Percentiles rank a stretch among this genome's conserved stretches.
phyloP scores from a whole-genome alignment of 306 rosid genomes.

The Herpetospermum pedunculosum region DNA sequence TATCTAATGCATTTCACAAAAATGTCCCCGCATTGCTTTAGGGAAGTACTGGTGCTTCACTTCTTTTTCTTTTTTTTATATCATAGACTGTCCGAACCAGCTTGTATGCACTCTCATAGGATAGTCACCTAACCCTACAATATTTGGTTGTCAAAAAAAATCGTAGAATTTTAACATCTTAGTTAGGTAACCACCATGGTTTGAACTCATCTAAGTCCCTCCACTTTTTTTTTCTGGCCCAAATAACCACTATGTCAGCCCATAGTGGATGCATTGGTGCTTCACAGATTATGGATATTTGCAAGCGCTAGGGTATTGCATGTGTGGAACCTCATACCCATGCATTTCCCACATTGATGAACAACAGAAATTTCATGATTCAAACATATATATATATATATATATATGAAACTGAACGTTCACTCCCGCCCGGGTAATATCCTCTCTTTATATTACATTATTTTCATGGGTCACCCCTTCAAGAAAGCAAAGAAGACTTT shows the following conservation, averaged over 20 bases:
- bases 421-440: too few relatives aligned
- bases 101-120: background rate
- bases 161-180: background rate
- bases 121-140: background rate
- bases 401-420: background rate
- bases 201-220: background rate
- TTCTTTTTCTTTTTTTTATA: background rate
- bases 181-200: background rate
- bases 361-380: background rate
- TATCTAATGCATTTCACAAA: background rate
- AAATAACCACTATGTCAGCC: background rate
- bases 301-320: background rate
- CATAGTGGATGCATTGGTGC: background rate
- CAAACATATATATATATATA: background rate
- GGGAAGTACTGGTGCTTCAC: background rate
- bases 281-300: background rate
- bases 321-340: background rate
- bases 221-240: background rate
- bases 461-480: too few relatives aligned
- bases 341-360: background rate
- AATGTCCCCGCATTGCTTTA: background rate
- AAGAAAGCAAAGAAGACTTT: too few relatives aligned
- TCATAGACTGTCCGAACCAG: too few relatives aligned
- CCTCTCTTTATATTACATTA: too few relatives aligned
- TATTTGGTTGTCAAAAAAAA: background rate